Base-by-base conservation (phyloP, 1,284 basidiomycete species). In the Hypsizygus ulmarius region DNA sequence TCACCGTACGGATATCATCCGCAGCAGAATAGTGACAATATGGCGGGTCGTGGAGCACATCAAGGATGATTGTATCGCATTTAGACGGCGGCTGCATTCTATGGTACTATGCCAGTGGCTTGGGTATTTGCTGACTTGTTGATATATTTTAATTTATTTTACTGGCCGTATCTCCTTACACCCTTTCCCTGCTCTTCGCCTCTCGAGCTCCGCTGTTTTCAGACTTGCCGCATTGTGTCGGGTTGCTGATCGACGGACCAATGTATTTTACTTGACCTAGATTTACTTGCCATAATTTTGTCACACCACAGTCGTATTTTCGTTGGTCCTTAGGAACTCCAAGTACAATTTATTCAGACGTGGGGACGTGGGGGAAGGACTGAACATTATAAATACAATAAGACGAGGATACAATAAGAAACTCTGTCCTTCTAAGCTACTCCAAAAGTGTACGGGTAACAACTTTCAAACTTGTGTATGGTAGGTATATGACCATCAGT, bases 31-130 rank as follows among this genome's bases (percentile, higher is more conserved):
- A 60, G 59, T 42, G 59, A 47, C 44, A 58, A 73, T 54, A 61
- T 70, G 62, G 69, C 72, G 11, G 74, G 74, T 32, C 73, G 75
- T 28, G 75, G 76, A 8, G 56, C 61, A 34, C 65, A 67, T 59
- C 66, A 69, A 63, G 64, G 61, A 42, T 68, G 45, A 58, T 47
- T 32, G 30, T 39, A 37, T 35, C 36, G 10, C 27, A 39, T 27
- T 14, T 8, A 21, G 10, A 35, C 21, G 12, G 12, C 34, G 33
- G 15, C 27, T 45, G 18, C 21, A 7, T 28, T 16, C 19, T 27
- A 3, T 43, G 25, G 16, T 38, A 39, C 27, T 30, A 28, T 30
- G 3, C 39, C 32, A 19, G 43, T 42, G 25, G 27, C 29, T 40
- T 36, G 43, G 41, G 33, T 33, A 44, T 29, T 45, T 25, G 33